Evolutionary conservation across 148 eudicot genomes (phyloP), one percentile per base, ranked within the genome.

Genomic region (Mesembryanthemum crystallinum): DNA sequence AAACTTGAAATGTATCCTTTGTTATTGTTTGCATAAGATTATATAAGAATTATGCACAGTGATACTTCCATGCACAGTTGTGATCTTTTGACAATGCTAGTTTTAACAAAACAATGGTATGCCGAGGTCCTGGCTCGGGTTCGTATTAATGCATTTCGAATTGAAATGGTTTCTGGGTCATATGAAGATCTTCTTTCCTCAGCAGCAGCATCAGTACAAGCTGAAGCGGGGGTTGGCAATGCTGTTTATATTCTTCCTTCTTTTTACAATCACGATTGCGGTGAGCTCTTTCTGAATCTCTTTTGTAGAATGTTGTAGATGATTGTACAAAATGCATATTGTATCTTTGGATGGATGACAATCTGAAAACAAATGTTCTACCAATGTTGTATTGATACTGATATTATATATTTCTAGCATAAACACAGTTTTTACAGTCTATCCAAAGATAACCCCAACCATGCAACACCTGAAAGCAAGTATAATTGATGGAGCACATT

Each of bases 241-340:
- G 98, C 98, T 47, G 89, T 94, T 77, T 94, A 92, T 83, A 82
- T 94, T 85, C 97, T 94, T 79, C 90, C 97, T 58, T 92, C 98
- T 54, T 88, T 94, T 76, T 94, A 94, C 80, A 94, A 94, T 77
- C 98, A 94, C 80, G 97, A 92, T 79, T 94, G 98, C 82, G 98
- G 98, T 91, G 79, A 83, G 91, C 80, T 24, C 32, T 78, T 32
- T 78, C 28, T 8, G 28, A 63, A 11, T 17, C 10, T 12, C 11
- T 30, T 33, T 64, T 37, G 33, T 10, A 62, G 47, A 7, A 25
- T 64, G 39, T 7, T 64, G 10, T 64, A 11, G 37, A n/a, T n/a
- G 9, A 49, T 25, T 37, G 13, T 64, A 20, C 62, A 23, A 60
- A 35, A 51, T 32, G 59, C 52, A 77, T 14, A 25, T 43, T 27